A percentile compares a stretch with the other conserved stretches of the same genome.
Conservation (phyloP, 192 early-diverging fungal species). For the Lobosporangium transversale region DNA sequence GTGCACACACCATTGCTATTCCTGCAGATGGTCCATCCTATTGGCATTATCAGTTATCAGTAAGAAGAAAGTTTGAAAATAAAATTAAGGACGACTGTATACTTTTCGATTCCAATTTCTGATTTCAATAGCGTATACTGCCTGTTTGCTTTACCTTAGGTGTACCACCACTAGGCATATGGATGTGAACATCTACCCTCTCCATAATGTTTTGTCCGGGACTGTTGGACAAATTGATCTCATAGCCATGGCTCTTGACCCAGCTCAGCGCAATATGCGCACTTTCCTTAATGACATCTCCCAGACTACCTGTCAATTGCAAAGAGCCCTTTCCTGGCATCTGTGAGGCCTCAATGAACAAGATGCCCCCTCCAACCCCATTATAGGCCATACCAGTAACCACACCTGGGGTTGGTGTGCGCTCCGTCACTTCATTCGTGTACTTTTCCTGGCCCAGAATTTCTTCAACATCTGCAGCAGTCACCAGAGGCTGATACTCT, state of each 20-base stretch:
- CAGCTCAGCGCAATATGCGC: constrained; percentile 79
- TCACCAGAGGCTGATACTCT: constrained; percentile 61
- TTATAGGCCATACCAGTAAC: constrained; percentile 87
- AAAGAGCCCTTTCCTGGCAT: constrained; percentile 77
- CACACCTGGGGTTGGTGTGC: constrained; percentile 71
- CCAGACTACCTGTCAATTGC: constrained; percentile 75
- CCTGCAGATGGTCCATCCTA: constrained; percentile 80
- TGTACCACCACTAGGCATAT: constrained; percentile 82
- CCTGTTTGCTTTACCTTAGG: constrained; percentile 61
- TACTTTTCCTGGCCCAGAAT: constrained; percentile 77
- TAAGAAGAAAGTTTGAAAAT: constrained; percentile 40
- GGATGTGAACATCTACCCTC: constrained; percentile 83
- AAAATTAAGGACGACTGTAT: constrained; percentile 62
- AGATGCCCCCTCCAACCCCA: constrained; percentile 75
- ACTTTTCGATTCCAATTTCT: constrained; percentile 44
- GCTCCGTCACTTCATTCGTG: constrained; percentile 77
- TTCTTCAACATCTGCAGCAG: constrained; percentile 57
- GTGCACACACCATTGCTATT: constrained; percentile 77
- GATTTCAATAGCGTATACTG: not conserved
- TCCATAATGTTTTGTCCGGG: constrained; percentile 62
- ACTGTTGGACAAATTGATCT: constrained; percentile 61
- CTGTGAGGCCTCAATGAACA: constrained; percentile 84
- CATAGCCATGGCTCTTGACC: constrained; percentile 75
- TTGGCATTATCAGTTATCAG: too few relatives aligned
- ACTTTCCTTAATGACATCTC: constrained; percentile 89